A percentile compares a stretch with the other conserved stretches of the same genome.
These are phyloP conservation scores for Psophocarpus tetragonolobus DNA, from an alignment of 306 rosid species.

Conservation along the genomic window DNA sequence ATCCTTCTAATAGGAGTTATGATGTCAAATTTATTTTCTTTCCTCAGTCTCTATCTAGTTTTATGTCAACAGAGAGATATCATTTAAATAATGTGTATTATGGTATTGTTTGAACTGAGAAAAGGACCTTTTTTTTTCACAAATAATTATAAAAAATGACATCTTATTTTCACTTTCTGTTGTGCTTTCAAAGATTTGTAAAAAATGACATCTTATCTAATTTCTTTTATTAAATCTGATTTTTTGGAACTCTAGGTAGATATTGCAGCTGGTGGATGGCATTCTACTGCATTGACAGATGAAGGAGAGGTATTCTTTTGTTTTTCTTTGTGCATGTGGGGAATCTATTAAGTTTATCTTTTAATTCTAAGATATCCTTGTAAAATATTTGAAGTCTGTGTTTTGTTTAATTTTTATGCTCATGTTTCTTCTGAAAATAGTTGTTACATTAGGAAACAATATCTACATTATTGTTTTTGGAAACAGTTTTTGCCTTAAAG, in stretches of 20 bases:
- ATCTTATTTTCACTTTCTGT: neutral
- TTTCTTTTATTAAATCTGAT: slow-evolving; percentile 6
- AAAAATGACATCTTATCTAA: too few species aligned
- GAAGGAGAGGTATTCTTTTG: slow-evolving; percentile 78
- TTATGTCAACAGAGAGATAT: neutral
- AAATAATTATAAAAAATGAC: neutral
- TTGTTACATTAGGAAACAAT: neutral
- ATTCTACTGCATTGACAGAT: slow-evolving; percentile 86
- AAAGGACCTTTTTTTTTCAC: neutral
- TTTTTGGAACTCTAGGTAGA: slow-evolving; percentile 66
- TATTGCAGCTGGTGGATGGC: slow-evolving; percentile 99
- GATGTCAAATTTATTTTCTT: neutral
- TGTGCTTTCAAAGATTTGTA: neutral
- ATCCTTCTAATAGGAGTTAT: neutral
- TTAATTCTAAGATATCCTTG: slow-evolving; percentile 8
- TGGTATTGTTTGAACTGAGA: neutral
- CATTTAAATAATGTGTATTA: neutral
- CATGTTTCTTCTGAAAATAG: neutral
- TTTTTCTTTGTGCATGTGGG: neutral
- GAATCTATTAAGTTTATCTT: slow-evolving; percentile 29
- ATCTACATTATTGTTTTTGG: neutral
- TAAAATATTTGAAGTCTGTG: neutral
- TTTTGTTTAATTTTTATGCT: slow-evolving; percentile 1
- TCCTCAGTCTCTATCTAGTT: neutral
- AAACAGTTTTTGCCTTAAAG: slow-evolving; percentile 2